Evolutionary conservation across 2,329 filamentous ascomycete species (phyloP).

Genomic region (Emergomyces africanus): DNA sequence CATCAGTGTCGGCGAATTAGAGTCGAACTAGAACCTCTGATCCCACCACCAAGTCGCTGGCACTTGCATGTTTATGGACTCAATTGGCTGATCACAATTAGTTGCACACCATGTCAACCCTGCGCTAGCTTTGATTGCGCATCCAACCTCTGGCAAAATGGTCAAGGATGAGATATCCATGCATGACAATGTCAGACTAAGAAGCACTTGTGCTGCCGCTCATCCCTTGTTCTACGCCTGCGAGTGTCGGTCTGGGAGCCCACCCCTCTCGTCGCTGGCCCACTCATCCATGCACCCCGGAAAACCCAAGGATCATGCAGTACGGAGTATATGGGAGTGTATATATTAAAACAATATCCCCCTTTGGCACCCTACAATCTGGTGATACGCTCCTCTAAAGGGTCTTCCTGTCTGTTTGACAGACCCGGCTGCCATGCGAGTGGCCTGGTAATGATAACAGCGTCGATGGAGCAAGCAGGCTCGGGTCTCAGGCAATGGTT

Average conservation of each 20-base stretch:
- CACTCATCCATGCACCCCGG: neutral
- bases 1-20: neutral
- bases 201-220: neutral
- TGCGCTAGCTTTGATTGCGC: neutral
- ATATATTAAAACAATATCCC: neutral
- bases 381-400: neutral
- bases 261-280: neutral
- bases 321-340: neutral
- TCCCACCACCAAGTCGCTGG: neutral
- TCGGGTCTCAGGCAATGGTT: conserved; percentile 29
- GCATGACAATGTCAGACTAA: neutral
- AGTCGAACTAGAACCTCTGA: neutral
- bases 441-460: conserved; percentile 22
- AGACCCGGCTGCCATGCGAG: conserved; percentile 2
- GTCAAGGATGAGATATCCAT: neutral
- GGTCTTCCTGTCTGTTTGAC: neutral
- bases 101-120: neutral
- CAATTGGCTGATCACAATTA: conserved; percentile 1
- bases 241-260: no score
- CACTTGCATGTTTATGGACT: neutral
- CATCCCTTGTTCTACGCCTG: neutral
- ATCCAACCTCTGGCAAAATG: neutral
- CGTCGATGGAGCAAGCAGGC: conserved; percentile 26
- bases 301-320: neutral
- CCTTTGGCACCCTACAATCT: neutral